Percentiles rank a stretch among this genome's conserved stretches.
These are phyloP conservation scores for Pholiota microspora DNA, from an alignment of 768 basidiomycete genomes.

Conservation along the genomic window DNA sequence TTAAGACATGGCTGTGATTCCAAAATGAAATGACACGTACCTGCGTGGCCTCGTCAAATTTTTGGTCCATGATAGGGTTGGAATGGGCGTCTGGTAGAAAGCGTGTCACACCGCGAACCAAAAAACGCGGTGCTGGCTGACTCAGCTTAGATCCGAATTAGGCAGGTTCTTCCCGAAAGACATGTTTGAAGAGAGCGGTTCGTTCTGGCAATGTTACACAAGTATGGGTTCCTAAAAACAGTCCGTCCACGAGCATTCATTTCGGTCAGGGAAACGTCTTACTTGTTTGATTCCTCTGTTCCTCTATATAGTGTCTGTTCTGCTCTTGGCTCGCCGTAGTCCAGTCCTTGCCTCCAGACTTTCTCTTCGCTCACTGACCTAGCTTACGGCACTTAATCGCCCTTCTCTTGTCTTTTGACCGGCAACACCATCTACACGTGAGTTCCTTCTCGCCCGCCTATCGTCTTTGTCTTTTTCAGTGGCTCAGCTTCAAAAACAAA, in stretches of 20 bases:
- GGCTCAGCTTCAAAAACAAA: not conserved
- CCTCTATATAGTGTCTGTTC: slow-evolving; percentile 1
- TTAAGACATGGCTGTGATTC: not conserved
- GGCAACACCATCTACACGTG: slow-evolving; percentile 13
- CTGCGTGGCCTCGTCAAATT: slow-evolving; percentile 80
- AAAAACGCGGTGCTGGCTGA: slow-evolving; percentile 17
- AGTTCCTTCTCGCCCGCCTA: slow-evolving; percentile 9
- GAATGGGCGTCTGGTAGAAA: slow-evolving; percentile 2
- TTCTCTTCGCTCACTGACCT: slow-evolving; percentile 5
- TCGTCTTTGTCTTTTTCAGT: slow-evolving; percentile 1
- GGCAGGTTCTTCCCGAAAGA: slow-evolving; percentile 21
- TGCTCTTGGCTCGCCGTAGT: not conserved
- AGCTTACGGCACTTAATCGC: slow-evolving; percentile 7
- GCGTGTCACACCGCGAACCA: not conserved
- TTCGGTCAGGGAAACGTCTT: not conserved
- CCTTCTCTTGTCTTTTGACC: not conserved
- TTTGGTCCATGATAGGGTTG: slow-evolving; percentile 41
- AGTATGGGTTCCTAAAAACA: not conserved
- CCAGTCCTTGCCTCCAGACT: slow-evolving; percentile 3
- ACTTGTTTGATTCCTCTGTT: not conserved
- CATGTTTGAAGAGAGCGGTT: not conserved
- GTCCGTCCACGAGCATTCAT: not conserved
- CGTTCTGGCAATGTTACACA: not conserved
- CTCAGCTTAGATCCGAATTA: slow-evolving; percentile 18
- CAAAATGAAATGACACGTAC: slow-evolving; percentile 31